A percentile compares a stretch with the other conserved stretches of the same genome.
Evolutionary conservation across 331 rosid species (phyloP).

Genomic region (Malus hybrid): DNA sequence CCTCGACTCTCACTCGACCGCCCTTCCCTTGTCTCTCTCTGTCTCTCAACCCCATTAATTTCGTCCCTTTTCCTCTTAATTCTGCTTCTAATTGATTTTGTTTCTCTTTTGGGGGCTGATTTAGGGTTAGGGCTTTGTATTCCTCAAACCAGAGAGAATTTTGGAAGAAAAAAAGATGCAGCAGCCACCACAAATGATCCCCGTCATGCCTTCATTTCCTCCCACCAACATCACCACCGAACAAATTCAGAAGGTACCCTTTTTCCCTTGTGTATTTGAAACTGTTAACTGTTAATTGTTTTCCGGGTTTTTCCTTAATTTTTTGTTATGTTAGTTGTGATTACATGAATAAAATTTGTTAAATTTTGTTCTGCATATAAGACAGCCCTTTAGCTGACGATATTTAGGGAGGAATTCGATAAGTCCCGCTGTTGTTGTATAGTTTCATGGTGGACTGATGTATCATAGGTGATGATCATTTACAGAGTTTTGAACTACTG

Average conservation of each 20-base stretch:
- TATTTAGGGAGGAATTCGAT: too few relatives aligned
- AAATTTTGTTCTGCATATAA: neutral
- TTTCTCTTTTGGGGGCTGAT: slow-evolving; percentile 4
- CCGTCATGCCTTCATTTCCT: slow-evolving; percentile 69
- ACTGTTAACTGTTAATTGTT: neutral
- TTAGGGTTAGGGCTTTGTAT: slow-evolving; percentile 43
- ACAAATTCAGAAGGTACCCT: slow-evolving; percentile 87
- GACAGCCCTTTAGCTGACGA: too few relatives aligned
- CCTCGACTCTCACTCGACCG: neutral
- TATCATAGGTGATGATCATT: neutral
- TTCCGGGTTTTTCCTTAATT: neutral
- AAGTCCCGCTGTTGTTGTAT: neutral
- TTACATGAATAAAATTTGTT: neutral
- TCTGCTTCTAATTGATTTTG: slow-evolving; percentile 6
- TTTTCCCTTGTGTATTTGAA: neutral
- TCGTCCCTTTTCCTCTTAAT: neutral
- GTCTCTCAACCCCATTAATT: slow-evolving; percentile 1
- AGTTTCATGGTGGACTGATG: too few relatives aligned
- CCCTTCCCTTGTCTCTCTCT: neutral
- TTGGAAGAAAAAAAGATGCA: slow-evolving; percentile 43
- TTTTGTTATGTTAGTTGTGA: neutral
- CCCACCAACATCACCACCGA: slow-evolving; percentile 86
- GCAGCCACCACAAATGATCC: slow-evolving; percentile 73
- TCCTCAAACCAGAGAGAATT: neutral
- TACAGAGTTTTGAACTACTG: neutral